These are phyloP conservation scores for Ophiocordyceps unilateralis DNA, from an alignment of 2,329 filamentous ascomycete genomes.

Conservation along the genomic window DNA sequence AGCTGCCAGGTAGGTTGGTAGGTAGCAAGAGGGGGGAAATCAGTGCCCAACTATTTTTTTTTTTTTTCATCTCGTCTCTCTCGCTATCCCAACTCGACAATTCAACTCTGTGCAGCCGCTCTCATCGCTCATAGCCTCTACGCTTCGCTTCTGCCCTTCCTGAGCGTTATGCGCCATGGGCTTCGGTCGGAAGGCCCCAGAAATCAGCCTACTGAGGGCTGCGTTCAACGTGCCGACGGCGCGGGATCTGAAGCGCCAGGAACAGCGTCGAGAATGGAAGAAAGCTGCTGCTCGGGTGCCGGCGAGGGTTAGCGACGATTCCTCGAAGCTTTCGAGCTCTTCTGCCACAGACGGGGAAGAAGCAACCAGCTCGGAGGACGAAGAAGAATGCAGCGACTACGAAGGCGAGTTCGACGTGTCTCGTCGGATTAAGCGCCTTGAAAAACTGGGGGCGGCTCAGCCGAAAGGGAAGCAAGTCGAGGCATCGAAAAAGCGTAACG, in stretches of 20 bases:
- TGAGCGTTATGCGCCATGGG: constrained; percentile 2
- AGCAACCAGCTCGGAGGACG: no score
- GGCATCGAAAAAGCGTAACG: no score
- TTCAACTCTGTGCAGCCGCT: neutral
- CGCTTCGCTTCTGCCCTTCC: neutral
- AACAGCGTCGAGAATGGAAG: neutral
- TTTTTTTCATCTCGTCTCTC: no score
- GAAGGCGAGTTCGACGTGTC: neutral
- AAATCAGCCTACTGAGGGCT: constrained; percentile 5
- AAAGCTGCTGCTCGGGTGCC: neutral
- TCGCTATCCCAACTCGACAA: neutral
- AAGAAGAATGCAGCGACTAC: neutral
- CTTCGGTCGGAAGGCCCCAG: constrained; percentile 3
- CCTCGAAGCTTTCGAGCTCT: no score
- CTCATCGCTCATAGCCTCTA: neutral
- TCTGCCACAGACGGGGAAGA: no score
- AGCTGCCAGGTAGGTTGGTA: neutral
- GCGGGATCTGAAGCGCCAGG: constrained; percentile 4
- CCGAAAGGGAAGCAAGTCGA: no score
- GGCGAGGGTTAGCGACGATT: no score
- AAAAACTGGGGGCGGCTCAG: no score
- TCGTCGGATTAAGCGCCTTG: no score
- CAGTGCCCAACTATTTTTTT: neutral
- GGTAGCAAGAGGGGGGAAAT: no score
- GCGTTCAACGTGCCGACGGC: constrained; percentile 7